These are phyloP conservation scores for Neonectria magnoliae DNA, from an alignment of 2,329 filamentous ascomycete genomes.

Conservation along the genomic window DNA sequence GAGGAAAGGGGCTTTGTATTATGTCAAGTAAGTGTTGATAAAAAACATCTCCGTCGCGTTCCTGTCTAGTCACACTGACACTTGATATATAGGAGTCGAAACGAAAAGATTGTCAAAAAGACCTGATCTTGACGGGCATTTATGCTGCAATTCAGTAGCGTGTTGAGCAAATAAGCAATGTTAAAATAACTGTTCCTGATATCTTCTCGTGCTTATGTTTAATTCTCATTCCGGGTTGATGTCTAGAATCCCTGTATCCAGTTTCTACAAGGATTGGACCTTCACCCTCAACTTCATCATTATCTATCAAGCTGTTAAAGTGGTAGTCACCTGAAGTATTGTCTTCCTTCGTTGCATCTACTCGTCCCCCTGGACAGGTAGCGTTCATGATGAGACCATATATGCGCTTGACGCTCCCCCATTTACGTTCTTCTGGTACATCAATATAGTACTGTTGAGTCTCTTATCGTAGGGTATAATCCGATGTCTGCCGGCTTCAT, in stretches of 20 bases:
- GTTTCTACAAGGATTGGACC: no score
- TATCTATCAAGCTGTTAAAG: background rate
- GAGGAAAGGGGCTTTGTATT: conserved; percentile 45
- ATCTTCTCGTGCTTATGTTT: background rate
- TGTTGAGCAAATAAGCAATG: conserved; percentile 9
- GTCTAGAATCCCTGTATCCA: background rate
- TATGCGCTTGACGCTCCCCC: background rate
- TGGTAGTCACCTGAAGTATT: no score
- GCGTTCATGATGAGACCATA: background rate
- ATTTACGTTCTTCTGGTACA: background rate
- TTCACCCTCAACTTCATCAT: background rate
- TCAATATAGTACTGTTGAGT: background rate
- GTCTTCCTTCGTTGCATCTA: background rate
- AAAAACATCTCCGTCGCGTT: background rate
- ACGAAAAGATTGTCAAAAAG: conserved; percentile 5
- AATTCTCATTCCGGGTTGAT: no score
- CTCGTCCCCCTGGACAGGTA: background rate
- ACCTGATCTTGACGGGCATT: background rate
- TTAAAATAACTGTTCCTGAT: background rate
- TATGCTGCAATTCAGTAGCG: background rate
- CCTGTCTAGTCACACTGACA: background rate
- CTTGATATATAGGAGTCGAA: conserved; percentile 1
- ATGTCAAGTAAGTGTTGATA: conserved; percentile 35
- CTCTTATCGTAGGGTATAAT: conserved; percentile 1
- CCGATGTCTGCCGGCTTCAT: no score